These are phyloP conservation scores for Mucor mucedo DNA, from an alignment of 371 early-diverging fungal species.

Conservation along the genomic window DNA sequence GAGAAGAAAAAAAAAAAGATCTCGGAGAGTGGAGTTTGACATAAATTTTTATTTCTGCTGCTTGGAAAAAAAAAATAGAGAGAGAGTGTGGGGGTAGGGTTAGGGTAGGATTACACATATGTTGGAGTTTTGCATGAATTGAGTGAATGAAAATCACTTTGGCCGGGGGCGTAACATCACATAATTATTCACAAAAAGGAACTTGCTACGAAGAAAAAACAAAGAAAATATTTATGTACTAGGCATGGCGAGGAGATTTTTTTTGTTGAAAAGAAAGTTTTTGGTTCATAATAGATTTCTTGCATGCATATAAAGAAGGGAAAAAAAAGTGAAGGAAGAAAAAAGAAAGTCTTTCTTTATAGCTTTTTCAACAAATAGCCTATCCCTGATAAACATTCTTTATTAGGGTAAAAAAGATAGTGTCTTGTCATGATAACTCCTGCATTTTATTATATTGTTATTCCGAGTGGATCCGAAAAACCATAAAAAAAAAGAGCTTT, in stretches of 20 bases:
- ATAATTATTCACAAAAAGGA: no score
- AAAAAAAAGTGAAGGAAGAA: no score
- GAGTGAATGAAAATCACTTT: neutral
- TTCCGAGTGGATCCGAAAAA: no score
- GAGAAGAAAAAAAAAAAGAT: conserved; percentile 8
- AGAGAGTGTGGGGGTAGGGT: neutral
- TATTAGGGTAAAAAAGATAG: no score
- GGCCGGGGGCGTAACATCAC: conserved; percentile 9
- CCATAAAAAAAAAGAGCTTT: no score
- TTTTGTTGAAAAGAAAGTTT: neutral
- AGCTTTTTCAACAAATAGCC: no score
- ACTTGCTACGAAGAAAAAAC: no score
- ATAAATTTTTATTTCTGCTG: conserved; percentile 7
- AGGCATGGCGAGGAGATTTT: neutral
- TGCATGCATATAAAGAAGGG: no score
- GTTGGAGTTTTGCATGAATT: neutral
- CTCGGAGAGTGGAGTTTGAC: neutral
- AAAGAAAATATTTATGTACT: neutral
- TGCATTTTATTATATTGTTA: neutral
- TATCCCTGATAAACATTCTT: no score
- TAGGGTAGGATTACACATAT: neutral
- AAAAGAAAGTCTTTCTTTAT: no score
- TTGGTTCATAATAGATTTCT: no score
- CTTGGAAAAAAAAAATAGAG: conserved; percentile 4
- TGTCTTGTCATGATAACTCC: conserved; percentile 6